phyloP scores from a whole-genome alignment of 257 asterid genomes.

The Fraxinus anomala region DNA sequence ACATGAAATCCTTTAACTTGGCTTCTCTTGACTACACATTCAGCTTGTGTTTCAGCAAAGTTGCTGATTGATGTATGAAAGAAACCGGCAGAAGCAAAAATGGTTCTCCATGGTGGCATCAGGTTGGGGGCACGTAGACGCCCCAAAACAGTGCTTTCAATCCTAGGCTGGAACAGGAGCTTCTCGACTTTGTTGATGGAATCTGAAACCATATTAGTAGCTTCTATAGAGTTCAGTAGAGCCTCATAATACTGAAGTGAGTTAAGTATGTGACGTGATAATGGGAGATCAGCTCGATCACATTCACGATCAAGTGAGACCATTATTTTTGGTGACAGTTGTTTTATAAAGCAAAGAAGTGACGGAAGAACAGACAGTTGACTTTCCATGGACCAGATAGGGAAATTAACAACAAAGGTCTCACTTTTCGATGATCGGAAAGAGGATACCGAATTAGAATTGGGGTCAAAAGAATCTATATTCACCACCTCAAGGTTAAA shows the following conservation, averaged over 20 bases:
- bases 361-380: constrained; percentile 39
- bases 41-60: constrained; percentile 56
- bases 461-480: constrained; percentile 52
- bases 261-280: constrained; percentile 43
- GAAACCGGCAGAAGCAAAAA: constrained; percentile 51
- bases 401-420: constrained; percentile 47
- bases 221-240: constrained; percentile 46
- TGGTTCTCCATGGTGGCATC: constrained; percentile 45
- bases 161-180: constrained; percentile 53
- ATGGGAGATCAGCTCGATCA: constrained; percentile 49
- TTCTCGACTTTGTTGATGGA: constrained; percentile 43
- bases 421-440: constrained; percentile 37
- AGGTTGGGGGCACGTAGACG: constrained; percentile 38
- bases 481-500: constrained; percentile 54
- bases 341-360: constrained; percentile 41
- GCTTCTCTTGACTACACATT: constrained; percentile 41
- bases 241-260: constrained; percentile 54
- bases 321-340: constrained; percentile 42
- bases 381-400: constrained; percentile 44
- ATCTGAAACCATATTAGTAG: constrained; percentile 40
- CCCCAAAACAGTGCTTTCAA: constrained; percentile 47
- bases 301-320: constrained; percentile 45
- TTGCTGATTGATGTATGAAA: constrained; percentile 37
- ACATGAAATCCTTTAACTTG: constrained; percentile 52
- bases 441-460: constrained; percentile 30